Evolutionary conservation across 768 basidiomycete species (phyloP).

Genomic region (Gymnopilus dilepis): DNA sequence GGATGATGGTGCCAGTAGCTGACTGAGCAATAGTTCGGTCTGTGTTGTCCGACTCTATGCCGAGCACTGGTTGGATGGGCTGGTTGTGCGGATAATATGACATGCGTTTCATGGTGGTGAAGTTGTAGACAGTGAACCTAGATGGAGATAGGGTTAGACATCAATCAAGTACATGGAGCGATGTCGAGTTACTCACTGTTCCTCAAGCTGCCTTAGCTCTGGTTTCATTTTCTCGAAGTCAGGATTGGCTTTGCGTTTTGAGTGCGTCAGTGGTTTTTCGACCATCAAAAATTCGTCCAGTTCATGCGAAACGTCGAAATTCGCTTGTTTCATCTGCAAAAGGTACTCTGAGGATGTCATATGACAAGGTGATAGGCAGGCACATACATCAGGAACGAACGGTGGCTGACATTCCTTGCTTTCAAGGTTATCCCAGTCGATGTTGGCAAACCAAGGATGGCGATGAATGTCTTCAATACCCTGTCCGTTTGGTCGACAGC

Average conservation of each 20-base stretch:
- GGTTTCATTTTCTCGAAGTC: slow-evolving; percentile 90
- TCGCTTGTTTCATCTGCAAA: slow-evolving; percentile 88
- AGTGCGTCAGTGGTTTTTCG: slow-evolving; percentile 95
- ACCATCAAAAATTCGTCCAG: slow-evolving; percentile 97
- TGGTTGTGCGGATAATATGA: slow-evolving; percentile 92
- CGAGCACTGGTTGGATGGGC: slow-evolving; percentile 53
- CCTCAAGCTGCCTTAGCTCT: slow-evolving; percentile 91
- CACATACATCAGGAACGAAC: slow-evolving; percentile 91
- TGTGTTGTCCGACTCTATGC: slow-evolving; percentile 44
- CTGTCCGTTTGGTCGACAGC: slow-evolving; percentile 71
- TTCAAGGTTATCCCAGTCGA: slow-evolving; percentile 84
- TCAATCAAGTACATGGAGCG: slow-evolving; percentile 11
- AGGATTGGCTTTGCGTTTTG: slow-evolving; percentile 86
- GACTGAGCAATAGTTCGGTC: slow-evolving; percentile 51
- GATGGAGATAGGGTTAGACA: slow-evolving; percentile 13
- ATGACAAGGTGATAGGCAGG: background rate
- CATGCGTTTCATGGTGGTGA: slow-evolving; percentile 67
- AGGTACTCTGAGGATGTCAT: slow-evolving; percentile 13
- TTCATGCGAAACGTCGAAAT: slow-evolving; percentile 97
- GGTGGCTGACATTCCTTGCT: slow-evolving; percentile 76
- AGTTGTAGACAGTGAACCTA: slow-evolving; percentile 93
- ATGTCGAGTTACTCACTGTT: slow-evolving; percentile 64
- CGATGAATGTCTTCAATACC: slow-evolving; percentile 79
- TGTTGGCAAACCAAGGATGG: slow-evolving; percentile 84
- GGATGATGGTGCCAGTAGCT: slow-evolving; percentile 46